Conservation (phyloP, 148 eudicot species). For the Vaccinium myrtillus region DNA sequence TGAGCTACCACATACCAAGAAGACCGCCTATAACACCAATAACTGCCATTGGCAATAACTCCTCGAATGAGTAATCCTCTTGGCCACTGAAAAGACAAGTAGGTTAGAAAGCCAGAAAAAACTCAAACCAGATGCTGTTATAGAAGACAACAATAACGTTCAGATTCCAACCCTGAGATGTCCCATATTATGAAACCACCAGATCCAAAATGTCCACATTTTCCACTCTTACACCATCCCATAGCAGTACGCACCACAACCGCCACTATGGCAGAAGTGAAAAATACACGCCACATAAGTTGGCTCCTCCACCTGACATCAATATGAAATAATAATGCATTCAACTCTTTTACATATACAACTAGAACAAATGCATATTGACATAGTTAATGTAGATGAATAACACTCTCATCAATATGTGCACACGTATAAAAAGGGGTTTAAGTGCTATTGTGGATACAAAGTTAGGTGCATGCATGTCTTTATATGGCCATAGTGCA, state of each 20-base stretch:
- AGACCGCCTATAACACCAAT: conserved; percentile 98
- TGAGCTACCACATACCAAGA: conserved; percentile 64
- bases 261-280: conserved; percentile 99
- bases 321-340: conserved; percentile 13
- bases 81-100: conserved; percentile 65
- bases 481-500: neutral
- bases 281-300: conserved; percentile 99
- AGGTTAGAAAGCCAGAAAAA: conserved; percentile 29
- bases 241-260: conserved; percentile 97
- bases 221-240: conserved; percentile 98
- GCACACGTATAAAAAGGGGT: neutral
- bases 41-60: conserved; percentile 95
- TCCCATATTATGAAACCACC: conserved; percentile 99
- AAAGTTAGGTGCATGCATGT: too few relatives aligned
- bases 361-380: neutral
- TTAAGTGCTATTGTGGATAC: neutral
- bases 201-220: conserved; percentile 98
- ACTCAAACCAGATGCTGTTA: neutral
- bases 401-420: neutral
- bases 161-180: conserved; percentile 68
- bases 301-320: conserved; percentile 97
- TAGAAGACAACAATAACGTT: conserved; percentile 20
- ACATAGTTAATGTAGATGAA: neutral
- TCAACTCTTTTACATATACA: neutral
- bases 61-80: conserved; percentile 96